Conservation (phyloP, 2,329 filamentous ascomycete species). For the Trichoderma sp. region DNA sequence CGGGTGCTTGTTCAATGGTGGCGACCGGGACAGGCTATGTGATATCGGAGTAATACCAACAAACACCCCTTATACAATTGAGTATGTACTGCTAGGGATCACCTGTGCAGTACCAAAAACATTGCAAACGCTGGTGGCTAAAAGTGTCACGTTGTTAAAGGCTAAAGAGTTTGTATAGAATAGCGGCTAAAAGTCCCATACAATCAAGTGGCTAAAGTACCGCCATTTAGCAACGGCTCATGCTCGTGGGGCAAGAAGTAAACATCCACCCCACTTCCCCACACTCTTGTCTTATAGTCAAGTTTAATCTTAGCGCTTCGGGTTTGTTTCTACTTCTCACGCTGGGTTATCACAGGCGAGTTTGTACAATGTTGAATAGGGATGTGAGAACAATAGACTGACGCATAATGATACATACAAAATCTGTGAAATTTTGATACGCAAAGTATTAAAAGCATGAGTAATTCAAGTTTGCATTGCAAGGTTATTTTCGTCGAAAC, state of each 20-base stretch:
- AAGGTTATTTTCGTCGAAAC: background rate
- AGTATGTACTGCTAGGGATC: background rate
- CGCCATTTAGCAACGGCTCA: background rate
- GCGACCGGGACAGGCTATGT: background rate
- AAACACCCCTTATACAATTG: background rate
- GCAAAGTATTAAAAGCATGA: background rate
- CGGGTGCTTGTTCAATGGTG: background rate
- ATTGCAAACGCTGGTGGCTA: constrained; percentile 5
- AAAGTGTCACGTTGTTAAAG: constrained; percentile 3
- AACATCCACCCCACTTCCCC: constrained; percentile 13
- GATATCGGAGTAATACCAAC: background rate
- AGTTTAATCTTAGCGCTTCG: background rate
- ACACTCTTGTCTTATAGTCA: background rate
- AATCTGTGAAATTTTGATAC: background rate
- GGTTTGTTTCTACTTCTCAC: background rate
- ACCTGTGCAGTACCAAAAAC: background rate
- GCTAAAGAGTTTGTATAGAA: constrained; percentile 11
- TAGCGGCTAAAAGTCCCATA: constrained; percentile 19
- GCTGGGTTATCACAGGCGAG: background rate
- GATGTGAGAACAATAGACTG: background rate
- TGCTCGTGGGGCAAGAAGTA: background rate
- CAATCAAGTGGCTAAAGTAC: constrained; percentile 21
- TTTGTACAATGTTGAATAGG: background rate
- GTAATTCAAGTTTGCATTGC: background rate
- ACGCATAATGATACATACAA: background rate